Evolutionary conservation across 192 early-diverging fungal genomes (phyloP).

Genomic region (Coemansia sp.): DNA sequence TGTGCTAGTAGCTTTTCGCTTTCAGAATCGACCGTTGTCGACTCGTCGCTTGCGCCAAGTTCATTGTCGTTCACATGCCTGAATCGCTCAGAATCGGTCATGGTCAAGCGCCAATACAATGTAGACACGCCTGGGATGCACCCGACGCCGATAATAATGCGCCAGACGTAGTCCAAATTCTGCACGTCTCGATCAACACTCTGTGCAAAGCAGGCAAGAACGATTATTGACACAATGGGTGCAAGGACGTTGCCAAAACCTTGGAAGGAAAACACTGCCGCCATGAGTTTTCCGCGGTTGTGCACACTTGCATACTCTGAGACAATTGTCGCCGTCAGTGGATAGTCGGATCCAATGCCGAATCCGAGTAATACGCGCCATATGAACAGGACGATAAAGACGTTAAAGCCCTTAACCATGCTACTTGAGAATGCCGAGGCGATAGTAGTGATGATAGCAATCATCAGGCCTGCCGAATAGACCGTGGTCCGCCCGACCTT

Average conservation of each 20-base stretch:
- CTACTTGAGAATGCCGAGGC: conserved; percentile 75
- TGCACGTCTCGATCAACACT: conserved; percentile 63
- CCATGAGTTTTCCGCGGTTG: conserved; percentile 86
- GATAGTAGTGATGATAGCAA: conserved; percentile 84
- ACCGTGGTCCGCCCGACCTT: conserved; percentile 85
- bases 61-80: conserved; percentile 31
- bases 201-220: conserved; percentile 68
- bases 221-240: conserved; percentile 71
- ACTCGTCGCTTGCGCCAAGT: neutral
- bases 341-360: conserved; percentile 94
- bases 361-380: conserved; percentile 91
- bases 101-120: conserved; percentile 88
- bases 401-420: conserved; percentile 65
- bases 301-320: conserved; percentile 83
- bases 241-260: conserved; percentile 86
- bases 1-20: conserved; percentile 53
- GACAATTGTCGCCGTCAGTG: conserved; percentile 88
- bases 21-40: conserved; percentile 21
- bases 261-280: conserved; percentile 90
- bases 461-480: conserved; percentile 86
- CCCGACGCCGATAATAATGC: conserved; percentile 82
- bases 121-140: conserved; percentile 81
- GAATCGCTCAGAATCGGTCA: conserved; percentile 91
- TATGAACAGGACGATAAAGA: conserved; percentile 72
- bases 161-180: conserved; percentile 87